phyloP scores from a whole-genome alignment of 73 alveolate genomes.

The Paramecium sexaurelia region DNA sequence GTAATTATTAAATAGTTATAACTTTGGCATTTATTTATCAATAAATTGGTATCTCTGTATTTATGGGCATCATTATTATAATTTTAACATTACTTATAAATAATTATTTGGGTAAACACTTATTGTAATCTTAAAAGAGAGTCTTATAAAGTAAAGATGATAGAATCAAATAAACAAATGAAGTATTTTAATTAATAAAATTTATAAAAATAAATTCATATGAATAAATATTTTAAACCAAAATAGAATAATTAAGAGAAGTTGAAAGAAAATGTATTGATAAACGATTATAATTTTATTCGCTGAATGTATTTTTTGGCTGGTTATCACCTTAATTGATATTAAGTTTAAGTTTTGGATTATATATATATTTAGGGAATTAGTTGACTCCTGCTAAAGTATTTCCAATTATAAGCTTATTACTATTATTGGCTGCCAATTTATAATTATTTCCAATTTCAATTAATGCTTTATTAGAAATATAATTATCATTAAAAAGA shows the following conservation, averaged over 20 bases:
- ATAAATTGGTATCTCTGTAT: conserved; percentile 47
- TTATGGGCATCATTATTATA: conserved; percentile 42
- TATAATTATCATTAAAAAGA: conserved; percentile 22
- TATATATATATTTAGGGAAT: neutral
- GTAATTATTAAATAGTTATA: neutral
- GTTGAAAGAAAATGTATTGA: neutral
- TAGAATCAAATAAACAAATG: conserved; percentile 83
- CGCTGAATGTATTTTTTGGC: neutral
- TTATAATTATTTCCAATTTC: conserved; percentile 1
- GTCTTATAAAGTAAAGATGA: conserved; percentile 83
- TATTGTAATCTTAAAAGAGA: conserved; percentile 60
- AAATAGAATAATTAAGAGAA: conserved; percentile 54
- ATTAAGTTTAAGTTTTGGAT: neutral
- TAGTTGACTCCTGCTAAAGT: conserved; percentile 5
- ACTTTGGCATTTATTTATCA: conserved; percentile 22
- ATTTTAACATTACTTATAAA: conserved; percentile 18
- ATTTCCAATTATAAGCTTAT: neutral
- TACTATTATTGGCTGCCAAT: neutral
- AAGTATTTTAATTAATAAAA: conserved; percentile 85
- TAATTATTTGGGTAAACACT: conserved; percentile 18
- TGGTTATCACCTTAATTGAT: conserved; percentile 41
- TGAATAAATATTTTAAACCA: conserved; percentile 76
- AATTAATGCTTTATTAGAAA: conserved; percentile 39
- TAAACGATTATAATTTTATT: neutral
- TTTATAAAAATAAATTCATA: conserved; percentile 89